Evolutionary conservation across 2,329 filamentous ascomycete genomes (phyloP).

Genomic region (Paraphaeosphaeria minitans): DNA sequence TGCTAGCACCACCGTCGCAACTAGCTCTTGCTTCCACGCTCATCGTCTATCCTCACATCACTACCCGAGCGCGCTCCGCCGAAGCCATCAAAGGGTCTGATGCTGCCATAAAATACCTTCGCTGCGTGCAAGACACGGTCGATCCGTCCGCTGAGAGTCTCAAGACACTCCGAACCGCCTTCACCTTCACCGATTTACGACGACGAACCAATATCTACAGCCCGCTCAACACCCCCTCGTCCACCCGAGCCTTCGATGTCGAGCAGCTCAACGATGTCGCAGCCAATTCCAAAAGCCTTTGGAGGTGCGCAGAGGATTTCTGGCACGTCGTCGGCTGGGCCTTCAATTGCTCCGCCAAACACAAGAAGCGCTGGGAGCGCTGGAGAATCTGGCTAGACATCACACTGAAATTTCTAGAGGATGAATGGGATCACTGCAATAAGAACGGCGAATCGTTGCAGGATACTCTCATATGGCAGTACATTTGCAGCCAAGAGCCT

Average conservation of each 20-base stretch:
- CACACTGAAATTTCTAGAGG: constrained; percentile 77
- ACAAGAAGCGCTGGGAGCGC: constrained; percentile 76
- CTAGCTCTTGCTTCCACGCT: constrained; percentile 80
- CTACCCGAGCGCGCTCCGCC: constrained; percentile 69
- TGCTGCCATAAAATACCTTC: constrained; percentile 72
- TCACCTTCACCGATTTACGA: constrained; percentile 61
- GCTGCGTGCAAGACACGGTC: constrained; percentile 66
- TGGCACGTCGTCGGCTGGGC: constrained; percentile 92
- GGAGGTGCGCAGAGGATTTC: constrained; percentile 79
- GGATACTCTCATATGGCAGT: constrained; percentile 66
- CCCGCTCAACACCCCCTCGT: constrained; percentile 29
- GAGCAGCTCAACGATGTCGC: constrained; percentile 41
- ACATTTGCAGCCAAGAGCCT: constrained; percentile 54
- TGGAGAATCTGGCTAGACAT: constrained; percentile 83
- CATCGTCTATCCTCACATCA: constrained; percentile 79
- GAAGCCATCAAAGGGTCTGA: constrained; percentile 68
- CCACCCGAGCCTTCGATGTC: constrained; percentile 48
- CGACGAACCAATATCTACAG: constrained; percentile 25
- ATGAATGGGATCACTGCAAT: constrained; percentile 67
- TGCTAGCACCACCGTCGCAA: constrained; percentile 72
- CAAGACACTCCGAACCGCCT: constrained; percentile 72
- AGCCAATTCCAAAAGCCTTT: constrained; percentile 70
- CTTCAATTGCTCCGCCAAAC: constrained; percentile 80
- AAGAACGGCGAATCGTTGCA: constrained; percentile 47
- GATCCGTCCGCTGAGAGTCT: constrained; percentile 64